Evolutionary conservation across 148 eudicot genomes (phyloP), one percentile per base, ranked within the genome.

Genomic region (Selenicereus undatus): DNA sequence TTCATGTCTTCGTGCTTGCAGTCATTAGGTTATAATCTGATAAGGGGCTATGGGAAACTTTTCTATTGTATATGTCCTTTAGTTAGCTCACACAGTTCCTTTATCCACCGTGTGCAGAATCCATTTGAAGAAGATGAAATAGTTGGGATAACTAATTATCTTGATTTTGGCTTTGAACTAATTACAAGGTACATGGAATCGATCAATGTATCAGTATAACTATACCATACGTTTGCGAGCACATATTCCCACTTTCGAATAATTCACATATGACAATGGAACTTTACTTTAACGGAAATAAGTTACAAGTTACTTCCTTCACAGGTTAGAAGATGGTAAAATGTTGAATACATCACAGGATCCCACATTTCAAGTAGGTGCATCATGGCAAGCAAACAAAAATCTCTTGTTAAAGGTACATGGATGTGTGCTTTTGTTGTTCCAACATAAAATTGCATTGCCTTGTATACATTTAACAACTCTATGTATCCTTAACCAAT

Each of bases 321-420:
- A 2, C 71, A 95, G 98, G 82, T 78, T 95, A 69, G 91, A 93
- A 76, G 93, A 91, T 83, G 82, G 66, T 64, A 86, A 84, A 76
- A 24, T 88, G 48, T 76, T 93, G 51, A 90, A 89, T 70, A 81
- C 77, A 66, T 80, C 84, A 68, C 84, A 86, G 18, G 97, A 95
- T 83, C 90, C 99, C 76, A 87, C 91, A 50, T 93, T 95, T 74
- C 93, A 95, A 84, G 89, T 95, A 84, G 99, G 90, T 86, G 97
- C 97, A 81, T 95, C 99, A 77, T 95, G 99, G 99, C 99, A 95
- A 85, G 97, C 97, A 80, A 95, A 95, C 81, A 95, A 92, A 83
- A 95, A 95, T 86, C 82, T 95, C 80, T 81, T 93, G 85, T 75
- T 93, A 69, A 95, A 93, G 99, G 99, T 91, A 80, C 45, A 24